phyloP scores from a whole-genome alignment of 768 basidiomycete genomes.

The Russula dissimulans region DNA sequence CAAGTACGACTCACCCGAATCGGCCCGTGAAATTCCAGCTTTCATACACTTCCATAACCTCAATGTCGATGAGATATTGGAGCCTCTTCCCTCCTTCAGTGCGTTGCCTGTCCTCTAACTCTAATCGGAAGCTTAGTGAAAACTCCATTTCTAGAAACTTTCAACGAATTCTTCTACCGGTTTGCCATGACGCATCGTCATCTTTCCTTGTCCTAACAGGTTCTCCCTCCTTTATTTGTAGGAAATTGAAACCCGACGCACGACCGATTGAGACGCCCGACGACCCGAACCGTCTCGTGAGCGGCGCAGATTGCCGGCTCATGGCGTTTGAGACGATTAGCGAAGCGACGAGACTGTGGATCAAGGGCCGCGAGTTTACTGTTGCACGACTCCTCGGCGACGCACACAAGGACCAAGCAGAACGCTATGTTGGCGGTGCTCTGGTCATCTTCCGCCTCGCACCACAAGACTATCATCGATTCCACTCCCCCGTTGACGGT shows the following conservation, averaged over 20 bases:
- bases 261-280: slow-evolving; percentile 65
- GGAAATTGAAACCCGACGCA: slow-evolving; percentile 78
- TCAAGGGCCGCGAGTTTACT: slow-evolving; percentile 93
- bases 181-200: slow-evolving; percentile 21
- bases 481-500: slow-evolving; percentile 83
- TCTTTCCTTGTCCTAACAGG: not conserved
- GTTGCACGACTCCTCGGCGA: slow-evolving; percentile 74
- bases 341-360: slow-evolving; percentile 88
- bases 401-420: slow-evolving; percentile 56
- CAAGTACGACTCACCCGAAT: slow-evolving; percentile 86
- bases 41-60: slow-evolving; percentile 91
- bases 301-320: slow-evolving; percentile 92
- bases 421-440: slow-evolving; percentile 69
- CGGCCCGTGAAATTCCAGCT: slow-evolving; percentile 69
- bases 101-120: slow-evolving; percentile 20
- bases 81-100: slow-evolving; percentile 82
- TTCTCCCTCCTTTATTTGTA: slow-evolving; percentile 23
- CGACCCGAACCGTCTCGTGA: slow-evolving; percentile 72
- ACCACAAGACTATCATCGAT: slow-evolving; percentile 94
- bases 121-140: not conserved
- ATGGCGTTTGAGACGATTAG: slow-evolving; percentile 85
- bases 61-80: slow-evolving; percentile 70
- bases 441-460: slow-evolving; percentile 87
- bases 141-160: slow-evolving; percentile 48
- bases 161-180: slow-evolving; percentile 90